phyloP scores from a whole-genome alignment of 2,329 filamentous ascomycete species.

The Akanthomyces dipterigenus region DNA sequence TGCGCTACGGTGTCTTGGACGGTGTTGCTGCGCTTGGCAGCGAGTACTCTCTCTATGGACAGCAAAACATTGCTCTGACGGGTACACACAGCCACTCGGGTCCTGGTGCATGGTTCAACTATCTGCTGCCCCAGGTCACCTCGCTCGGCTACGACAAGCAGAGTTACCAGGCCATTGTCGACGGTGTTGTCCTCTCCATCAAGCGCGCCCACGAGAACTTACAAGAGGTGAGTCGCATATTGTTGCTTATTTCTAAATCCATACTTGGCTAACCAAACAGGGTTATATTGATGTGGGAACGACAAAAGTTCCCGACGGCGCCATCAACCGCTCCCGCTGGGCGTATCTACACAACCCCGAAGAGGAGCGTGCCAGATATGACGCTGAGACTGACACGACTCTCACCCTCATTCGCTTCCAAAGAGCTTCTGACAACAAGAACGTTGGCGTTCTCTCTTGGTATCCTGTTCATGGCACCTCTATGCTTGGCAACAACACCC shows the following conservation, averaged over 20 bases:
- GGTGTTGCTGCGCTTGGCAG: conserved; percentile 61
- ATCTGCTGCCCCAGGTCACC: conserved; percentile 85
- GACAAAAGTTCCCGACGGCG: conserved; percentile 65
- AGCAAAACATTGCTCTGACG: conserved; percentile 80
- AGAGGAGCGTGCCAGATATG: conserved; percentile 65
- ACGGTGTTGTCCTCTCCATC: conserved; percentile 77
- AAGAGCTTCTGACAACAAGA: conserved; percentile 65
- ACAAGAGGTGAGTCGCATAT: conserved; percentile 33
- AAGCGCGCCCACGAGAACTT: conserved; percentile 60
- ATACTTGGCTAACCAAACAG: conserved; percentile 16
- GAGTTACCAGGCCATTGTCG: conserved; percentile 82
- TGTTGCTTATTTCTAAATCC: no score
- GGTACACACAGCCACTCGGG: conserved; percentile 92
- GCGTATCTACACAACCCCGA: conserved; percentile 82
- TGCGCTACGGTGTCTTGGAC: conserved; percentile 79
- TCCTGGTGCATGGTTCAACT: conserved; percentile 90
- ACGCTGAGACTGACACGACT: conserved; percentile 43
- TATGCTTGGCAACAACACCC: conserved; percentile 84
- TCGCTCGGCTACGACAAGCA: conserved; percentile 79
- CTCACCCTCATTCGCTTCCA: conserved; percentile 76
- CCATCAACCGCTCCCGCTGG: conserved; percentile 83
- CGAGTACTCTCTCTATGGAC: conserved; percentile 67
- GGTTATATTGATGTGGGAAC: conserved; percentile 66
- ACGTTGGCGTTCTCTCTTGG: conserved; percentile 79
- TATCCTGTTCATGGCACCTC: conserved; percentile 90